phyloP scores from a whole-genome alignment of 805 yeast species.

The Kazachstania viticola region DNA sequence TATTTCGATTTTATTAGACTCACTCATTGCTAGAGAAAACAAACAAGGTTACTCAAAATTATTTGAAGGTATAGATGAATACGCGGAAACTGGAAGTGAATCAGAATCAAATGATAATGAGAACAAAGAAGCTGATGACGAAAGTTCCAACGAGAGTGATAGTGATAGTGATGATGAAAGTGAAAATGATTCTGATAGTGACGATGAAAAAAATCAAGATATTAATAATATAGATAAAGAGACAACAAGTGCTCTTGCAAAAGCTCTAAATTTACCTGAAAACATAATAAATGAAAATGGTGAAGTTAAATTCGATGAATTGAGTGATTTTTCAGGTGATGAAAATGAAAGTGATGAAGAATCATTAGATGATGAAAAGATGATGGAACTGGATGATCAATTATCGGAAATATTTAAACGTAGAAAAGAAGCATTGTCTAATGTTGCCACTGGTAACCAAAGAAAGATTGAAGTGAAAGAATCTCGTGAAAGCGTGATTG shows the following conservation, averaged over 20 bases:
- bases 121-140: conserved; percentile 21
- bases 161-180: conserved; percentile 26
- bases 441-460: conserved; percentile 47
- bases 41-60: conserved; percentile 67
- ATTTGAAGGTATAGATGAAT: conserved; percentile 53
- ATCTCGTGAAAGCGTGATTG: conserved; percentile 68
- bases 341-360: conserved; percentile 45
- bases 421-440: conserved; percentile 54
- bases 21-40: conserved; percentile 59
- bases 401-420: conserved; percentile 75
- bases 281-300: conserved; percentile 32
- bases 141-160: conserved; percentile 21
- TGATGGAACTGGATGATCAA: conserved; percentile 87
- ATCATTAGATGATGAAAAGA: conserved; percentile 90
- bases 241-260: conserved; percentile 55
- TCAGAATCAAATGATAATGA: conserved; percentile 28
- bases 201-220: conserved; percentile 23
- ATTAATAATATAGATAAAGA: conserved; percentile 38
- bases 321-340: conserved; percentile 32
- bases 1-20: conserved; percentile 40
- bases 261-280: conserved; percentile 58
- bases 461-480: conserved; percentile 63
- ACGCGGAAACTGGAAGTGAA: conserved; percentile 35
- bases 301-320: conserved; percentile 37
- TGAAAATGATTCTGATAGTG: conserved; percentile 27